Evolutionary conservation across 306 rosid genomes (phyloP).

Genomic region (Carpinus fangiana): DNA sequence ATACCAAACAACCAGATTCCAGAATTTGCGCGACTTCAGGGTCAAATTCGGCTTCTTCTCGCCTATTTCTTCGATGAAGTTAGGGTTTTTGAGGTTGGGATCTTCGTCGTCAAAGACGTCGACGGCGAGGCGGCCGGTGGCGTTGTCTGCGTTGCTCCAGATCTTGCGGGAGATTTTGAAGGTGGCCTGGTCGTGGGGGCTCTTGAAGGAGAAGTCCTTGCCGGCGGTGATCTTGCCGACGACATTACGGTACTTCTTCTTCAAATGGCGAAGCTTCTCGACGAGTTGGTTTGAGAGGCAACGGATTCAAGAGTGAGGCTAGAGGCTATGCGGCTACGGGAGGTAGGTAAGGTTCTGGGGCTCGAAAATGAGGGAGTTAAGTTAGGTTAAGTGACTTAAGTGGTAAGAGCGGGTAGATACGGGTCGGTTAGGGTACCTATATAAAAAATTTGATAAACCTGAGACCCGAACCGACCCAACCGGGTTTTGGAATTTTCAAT

Average conservation of each 20-base stretch:
- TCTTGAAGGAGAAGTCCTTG: slow-evolving; percentile 56
- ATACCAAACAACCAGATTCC: too few species aligned
- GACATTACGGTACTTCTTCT: slow-evolving; percentile 62
- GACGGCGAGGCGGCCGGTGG: slow-evolving; percentile 34
- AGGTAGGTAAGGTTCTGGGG: too few species aligned
- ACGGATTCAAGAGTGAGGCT: too few species aligned
- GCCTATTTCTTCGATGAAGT: slow-evolving; percentile 35
- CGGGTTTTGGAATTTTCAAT: too few species aligned
- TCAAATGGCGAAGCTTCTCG: slow-evolving; percentile 73
- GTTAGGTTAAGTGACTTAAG: too few species aligned
- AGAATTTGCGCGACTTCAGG: slow-evolving; percentile 37
- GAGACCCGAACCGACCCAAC: too few species aligned
- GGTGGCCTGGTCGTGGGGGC: slow-evolving; percentile 63
- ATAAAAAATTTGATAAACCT: too few species aligned
- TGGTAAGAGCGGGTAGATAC: too few species aligned
- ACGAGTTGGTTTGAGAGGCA: slow-evolving; percentile 43
- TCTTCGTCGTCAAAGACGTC: slow-evolving; percentile 69
- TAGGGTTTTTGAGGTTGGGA: slow-evolving; percentile 43
- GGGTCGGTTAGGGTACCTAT: too few species aligned
- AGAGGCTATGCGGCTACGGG: too few species aligned
- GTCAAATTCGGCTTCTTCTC: slow-evolving; percentile 40
- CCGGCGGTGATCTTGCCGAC: slow-evolving; percentile 44
- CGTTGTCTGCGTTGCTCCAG: slow-evolving; percentile 42
- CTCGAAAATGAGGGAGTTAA: too few species aligned
- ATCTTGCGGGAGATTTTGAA: slow-evolving; percentile 71